Percentiles rank a stretch among this genome's conserved stretches.
Conservation (phyloP, 805 yeast genomes). For the Starmerella lactis-condensi region DNA sequence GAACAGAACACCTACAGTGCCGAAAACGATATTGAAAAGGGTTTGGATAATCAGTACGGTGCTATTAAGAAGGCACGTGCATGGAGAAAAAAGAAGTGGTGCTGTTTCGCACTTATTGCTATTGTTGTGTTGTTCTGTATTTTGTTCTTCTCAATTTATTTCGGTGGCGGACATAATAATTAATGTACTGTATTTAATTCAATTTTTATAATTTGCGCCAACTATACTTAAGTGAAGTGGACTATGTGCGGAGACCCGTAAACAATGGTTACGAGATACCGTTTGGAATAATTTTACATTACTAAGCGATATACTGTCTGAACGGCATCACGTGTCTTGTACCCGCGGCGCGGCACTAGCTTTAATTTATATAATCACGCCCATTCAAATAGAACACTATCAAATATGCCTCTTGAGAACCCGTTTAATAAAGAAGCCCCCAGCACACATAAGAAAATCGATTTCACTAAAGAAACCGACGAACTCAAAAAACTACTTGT, state of each 20-base stretch:
- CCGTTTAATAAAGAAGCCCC: slow-evolving; percentile 11
- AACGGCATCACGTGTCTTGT: too few relatives aligned
- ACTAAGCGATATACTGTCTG: too few relatives aligned
- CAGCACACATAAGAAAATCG: slow-evolving; percentile 23
- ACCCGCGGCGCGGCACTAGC: too few relatives aligned
- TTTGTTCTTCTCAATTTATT: slow-evolving; percentile 13
- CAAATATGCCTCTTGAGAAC: slow-evolving; percentile 5
- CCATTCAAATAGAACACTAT: background rate
- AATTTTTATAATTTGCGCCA: background rate
- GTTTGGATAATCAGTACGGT: slow-evolving; percentile 80
- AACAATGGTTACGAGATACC: too few relatives aligned
- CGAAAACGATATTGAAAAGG: slow-evolving; percentile 79
- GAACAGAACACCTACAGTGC: slow-evolving; percentile 68
- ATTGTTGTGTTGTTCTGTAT: slow-evolving; percentile 18
- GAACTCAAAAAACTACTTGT: slow-evolving; percentile 48
- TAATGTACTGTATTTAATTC: background rate
- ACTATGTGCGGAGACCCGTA: too few relatives aligned
- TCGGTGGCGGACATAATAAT: slow-evolving; percentile 9
- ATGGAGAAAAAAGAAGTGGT: slow-evolving; percentile 79
- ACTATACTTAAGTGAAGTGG: too few relatives aligned
- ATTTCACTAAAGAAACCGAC: slow-evolving; percentile 52
- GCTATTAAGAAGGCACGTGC: slow-evolving; percentile 77
- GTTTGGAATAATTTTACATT: too few relatives aligned
- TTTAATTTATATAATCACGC: too few relatives aligned
- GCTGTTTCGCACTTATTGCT: slow-evolving; percentile 34